A percentile compares a stretch with the other conserved stretches of the same genome.
Conservation (phyloP, 2,329 filamentous ascomycete species). For the Penicillium brevicompactum region DNA sequence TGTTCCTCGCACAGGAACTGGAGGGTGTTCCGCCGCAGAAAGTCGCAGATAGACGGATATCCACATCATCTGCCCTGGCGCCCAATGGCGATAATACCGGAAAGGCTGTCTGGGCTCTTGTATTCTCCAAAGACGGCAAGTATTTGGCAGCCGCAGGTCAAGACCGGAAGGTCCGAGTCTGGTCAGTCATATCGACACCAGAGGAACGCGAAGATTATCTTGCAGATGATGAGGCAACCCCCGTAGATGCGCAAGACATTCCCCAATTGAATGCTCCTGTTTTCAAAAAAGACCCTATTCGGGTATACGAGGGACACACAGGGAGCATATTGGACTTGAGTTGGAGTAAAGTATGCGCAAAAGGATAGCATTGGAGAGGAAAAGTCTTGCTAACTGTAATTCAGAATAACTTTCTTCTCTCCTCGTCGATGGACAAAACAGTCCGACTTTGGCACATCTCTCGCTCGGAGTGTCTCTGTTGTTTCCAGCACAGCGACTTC, state of each 20-base stretch:
- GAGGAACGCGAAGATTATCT: constrained; percentile 78
- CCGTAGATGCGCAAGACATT: constrained; percentile 49
- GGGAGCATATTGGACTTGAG: constrained; percentile 87
- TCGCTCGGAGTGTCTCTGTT: constrained; percentile 82
- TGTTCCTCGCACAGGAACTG: constrained; percentile 94
- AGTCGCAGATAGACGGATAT: constrained; percentile 33
- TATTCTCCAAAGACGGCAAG: constrained; percentile 89
- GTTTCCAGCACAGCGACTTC: constrained; percentile 92
- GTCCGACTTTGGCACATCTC: constrained; percentile 92
- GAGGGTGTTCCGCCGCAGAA: constrained; percentile 49
- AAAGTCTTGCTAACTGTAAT: constrained; percentile 6
- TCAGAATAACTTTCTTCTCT: constrained; percentile 89
- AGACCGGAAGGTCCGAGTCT: constrained; percentile 82
- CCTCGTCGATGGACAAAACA: constrained; percentile 97
- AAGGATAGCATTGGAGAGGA: background rate
- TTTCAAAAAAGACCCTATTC: constrained; percentile 75
- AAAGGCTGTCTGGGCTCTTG: constrained; percentile 84
- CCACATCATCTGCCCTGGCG: constrained; percentile 23
- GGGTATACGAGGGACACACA: constrained; percentile 81
- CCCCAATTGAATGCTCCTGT: constrained; percentile 84
- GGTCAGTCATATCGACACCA: constrained; percentile 79
- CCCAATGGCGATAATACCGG: constrained; percentile 39
- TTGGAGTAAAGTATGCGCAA: constrained; percentile 76
- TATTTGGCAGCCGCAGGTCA: constrained; percentile 92
- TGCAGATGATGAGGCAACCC: constrained; percentile 62